Evolutionary conservation across 352 stramenopile species (phyloP), one percentile per base, ranked within the genome.

Genomic region (Pythium rhizo-oryzae): DNA sequence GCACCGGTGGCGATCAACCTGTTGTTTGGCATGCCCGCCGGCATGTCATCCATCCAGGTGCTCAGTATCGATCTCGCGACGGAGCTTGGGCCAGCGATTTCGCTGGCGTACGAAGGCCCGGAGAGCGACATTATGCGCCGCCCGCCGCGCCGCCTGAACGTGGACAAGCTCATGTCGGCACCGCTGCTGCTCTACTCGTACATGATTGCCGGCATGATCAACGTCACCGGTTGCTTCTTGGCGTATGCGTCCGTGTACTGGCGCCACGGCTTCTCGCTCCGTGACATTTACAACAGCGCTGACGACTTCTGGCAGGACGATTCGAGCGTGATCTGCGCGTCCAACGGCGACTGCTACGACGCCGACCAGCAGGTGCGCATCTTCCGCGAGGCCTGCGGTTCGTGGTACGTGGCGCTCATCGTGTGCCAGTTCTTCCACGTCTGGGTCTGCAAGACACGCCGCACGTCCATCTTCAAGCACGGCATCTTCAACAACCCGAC

Each of bases 1-100:
- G 65, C 74, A 43, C 75, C 77, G 1, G 65, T 87, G 8, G 89
- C 90, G 15, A 78, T 97, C 28, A 79, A 81, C 55, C 82, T 95
- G 64, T 80, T 96, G 23, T 78, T 97, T 16, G 82, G 85, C 1
- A 90, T 93, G 58, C 93, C 92, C 0, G 61, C 90, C 4, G 84
- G 87, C 0, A 76, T 98, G 51, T 91, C 85, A 2, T 93, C 92
- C 15, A 64, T 98, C 16, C 81, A 96, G 47, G 97, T 98, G 56
- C 73, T 98, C 28, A 84, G 74, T 49, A 93, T 97, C 52, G 91
- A 97, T 67, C 75, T 98, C 1, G 85, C 84, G 15, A 97, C 90
- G 0, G 93, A 98, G 65, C 87, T 98, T 9, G 80, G 87, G 21
- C 91, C 91, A 1, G 91, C 90, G 13, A 94, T 98, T 54, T 96